These are phyloP conservation scores for Eucalyptus pauciflora DNA, from an alignment of 345 rosid genomes.

Conservation along the genomic window DNA sequence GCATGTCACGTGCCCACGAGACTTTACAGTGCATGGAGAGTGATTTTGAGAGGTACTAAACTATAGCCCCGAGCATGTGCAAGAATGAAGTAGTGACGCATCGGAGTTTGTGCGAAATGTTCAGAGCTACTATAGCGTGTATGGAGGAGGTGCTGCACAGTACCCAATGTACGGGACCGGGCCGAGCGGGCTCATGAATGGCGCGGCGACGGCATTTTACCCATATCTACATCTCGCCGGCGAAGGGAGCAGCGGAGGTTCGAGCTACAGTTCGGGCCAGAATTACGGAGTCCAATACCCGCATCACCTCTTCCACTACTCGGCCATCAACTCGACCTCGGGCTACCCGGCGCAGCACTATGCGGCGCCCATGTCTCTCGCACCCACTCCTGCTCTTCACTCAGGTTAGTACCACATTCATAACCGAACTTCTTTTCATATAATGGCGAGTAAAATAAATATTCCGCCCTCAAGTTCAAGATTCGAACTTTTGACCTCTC, in stretches of 20 bases:
- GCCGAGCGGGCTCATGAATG: constrained; percentile 41
- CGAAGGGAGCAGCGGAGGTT: constrained; percentile 39
- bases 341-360: constrained; percentile 57
- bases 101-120: background rate
- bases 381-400: constrained; percentile 72
- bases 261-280: constrained; percentile 49
- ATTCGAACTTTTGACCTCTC: background rate
- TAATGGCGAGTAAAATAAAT: background rate
- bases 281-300: constrained; percentile 65
- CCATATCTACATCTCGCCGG: constrained; percentile 83
- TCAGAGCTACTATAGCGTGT: constrained; percentile 79
- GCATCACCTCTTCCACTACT: constrained; percentile 64
- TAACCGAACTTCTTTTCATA: background rate
- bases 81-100: background rate
- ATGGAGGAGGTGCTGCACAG: constrained; percentile 73
- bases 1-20: background rate
- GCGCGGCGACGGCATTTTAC: constrained; percentile 56
- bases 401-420: constrained; percentile 31
- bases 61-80: background rate
- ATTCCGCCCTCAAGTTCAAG: background rate
- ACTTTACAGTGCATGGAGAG: background rate
- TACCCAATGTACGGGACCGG: constrained; percentile 71
- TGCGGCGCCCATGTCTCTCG: constrained; percentile 67
- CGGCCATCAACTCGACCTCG: constrained; percentile 42
- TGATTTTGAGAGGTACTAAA: background rate